Percentiles rank a stretch among this genome's conserved stretches.
phyloP scores from a whole-genome alignment of 352 stramenopile species.

The Pythium brachiatum region DNA sequence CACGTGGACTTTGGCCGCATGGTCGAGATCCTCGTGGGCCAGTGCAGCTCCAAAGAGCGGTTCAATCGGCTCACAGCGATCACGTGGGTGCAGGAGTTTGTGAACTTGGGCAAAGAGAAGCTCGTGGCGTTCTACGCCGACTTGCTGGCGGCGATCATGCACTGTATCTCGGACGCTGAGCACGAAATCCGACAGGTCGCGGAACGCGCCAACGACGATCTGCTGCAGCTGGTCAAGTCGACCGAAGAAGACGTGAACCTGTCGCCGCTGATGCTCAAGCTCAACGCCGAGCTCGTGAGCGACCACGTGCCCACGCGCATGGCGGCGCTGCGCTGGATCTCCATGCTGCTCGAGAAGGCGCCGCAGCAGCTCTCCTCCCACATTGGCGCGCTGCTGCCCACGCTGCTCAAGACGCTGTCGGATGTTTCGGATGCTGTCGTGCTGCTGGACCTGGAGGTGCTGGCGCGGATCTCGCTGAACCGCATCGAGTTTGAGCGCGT shows the following conservation, averaged over 20 bases:
- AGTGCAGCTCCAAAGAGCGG: constrained; percentile 96
- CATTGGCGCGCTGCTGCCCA: constrained; percentile 91
- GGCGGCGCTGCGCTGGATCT: constrained; percentile 94
- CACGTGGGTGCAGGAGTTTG: constrained; percentile 98
- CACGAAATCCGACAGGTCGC: constrained; percentile 96
- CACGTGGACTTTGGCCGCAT: constrained; percentile 98
- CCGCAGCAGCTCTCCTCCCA: constrained; percentile 92
- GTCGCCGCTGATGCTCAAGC: constrained; percentile 92
- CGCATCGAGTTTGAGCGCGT: constrained; percentile 91
- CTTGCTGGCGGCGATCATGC: constrained; percentile 95
- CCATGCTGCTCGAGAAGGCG: constrained; percentile 98
- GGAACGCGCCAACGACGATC: constrained; percentile 95
- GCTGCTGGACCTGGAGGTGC: constrained; percentile 94
- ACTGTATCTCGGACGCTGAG: constrained; percentile 97
- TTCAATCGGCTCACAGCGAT: constrained; percentile 98
- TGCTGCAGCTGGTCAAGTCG: constrained; percentile 94
- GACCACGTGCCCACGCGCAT: constrained; percentile 97
- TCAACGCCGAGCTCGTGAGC: constrained; percentile 93
- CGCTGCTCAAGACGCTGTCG: constrained; percentile 95
- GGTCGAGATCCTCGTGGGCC: constrained; percentile 96
- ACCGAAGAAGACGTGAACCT: constrained; percentile 91
- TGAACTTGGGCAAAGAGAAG: constrained; percentile 93
- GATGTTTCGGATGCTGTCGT: constrained; percentile 97
- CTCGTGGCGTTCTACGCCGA: constrained; percentile 96
- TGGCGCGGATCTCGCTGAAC: constrained; percentile 94